Percentiles rank a stretch among this genome's conserved stretches.
Conservation (phyloP, 2,329 filamentous ascomycete species). For the Colletotrichum echinochloae region DNA sequence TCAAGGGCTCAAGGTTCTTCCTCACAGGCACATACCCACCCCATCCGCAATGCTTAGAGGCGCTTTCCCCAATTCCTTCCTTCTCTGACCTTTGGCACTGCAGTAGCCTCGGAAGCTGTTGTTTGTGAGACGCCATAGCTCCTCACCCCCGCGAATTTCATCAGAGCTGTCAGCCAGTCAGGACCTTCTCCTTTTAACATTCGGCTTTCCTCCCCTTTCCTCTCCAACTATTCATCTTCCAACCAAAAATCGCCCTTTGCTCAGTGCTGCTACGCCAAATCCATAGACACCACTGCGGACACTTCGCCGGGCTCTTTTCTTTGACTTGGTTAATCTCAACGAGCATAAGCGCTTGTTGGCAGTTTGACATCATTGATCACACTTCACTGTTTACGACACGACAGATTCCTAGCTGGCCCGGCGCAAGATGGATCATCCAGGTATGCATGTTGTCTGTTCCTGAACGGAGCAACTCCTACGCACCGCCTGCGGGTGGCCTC, state of each 20-base stretch:
- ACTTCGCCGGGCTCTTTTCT: background rate
- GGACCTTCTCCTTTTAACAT: constrained; percentile 27
- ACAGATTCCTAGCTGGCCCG: background rate
- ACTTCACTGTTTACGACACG: background rate
- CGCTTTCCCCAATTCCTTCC: background rate
- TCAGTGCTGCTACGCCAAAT: background rate
- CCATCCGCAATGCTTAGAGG: background rate
- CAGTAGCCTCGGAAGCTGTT: background rate
- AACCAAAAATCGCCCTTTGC: background rate
- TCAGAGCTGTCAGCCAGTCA: background rate
- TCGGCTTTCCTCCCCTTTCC: constrained; percentile 18
- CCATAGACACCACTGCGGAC: background rate
- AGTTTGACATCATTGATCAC: background rate
- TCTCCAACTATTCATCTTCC: background rate
- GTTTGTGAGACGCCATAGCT: constrained; percentile 30
- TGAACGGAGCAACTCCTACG: background rate
- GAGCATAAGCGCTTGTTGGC: background rate
- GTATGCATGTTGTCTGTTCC: constrained; percentile 11
- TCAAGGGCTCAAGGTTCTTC: background rate
- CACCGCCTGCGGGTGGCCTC: background rate
- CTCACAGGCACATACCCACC: background rate
- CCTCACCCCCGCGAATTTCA: constrained; percentile 8
- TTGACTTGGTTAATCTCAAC: background rate
- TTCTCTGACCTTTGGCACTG: background rate
- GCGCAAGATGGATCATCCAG: constrained; percentile 37